Base-by-base conservation (phyloP, 805 yeast genomes). In the Candida sphagnicola region DNA sequence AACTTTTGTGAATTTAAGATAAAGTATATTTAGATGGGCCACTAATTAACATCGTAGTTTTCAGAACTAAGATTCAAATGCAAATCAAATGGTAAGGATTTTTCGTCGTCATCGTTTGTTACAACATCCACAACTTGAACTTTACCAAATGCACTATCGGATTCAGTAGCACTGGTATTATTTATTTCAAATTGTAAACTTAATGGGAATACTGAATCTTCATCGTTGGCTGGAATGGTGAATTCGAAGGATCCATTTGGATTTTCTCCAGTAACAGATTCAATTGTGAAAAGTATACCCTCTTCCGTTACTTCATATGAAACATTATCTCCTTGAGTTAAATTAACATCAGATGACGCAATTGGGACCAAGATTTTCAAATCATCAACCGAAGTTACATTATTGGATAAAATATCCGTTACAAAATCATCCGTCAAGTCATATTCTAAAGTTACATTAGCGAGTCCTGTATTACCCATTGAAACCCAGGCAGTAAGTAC, bases 151-250 rank as follows among this genome's bases (percentile, higher is more conserved):
- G 82, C 78, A 21, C 46, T 45, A 36, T 67, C 72, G 25, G 54
- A 48, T 38, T 65, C 72, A 23, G 57, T 61, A 23, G 72, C 65
- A 13, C 62, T 65, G 16, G 73, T 72, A 45, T 65, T 65, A 28
- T 70, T 65, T 31, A 70, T 56, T 29, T 69, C 69, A 65, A 89
- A 86, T 35, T 70, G 62, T 28, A 89, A 75, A 51, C 80, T 80
- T 71, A 91, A 78, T 44, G 99, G 99, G 85, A 89, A 91, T 52
- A 91, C 69, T 10, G 78, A 74, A 45, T 89, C 95, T 61, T 91
- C 97, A 46, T 76, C 78, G 28, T 73, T 81, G 14, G 82, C 84
- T 47, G 82, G 83, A 42, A 87, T 78, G 6, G 82, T 60, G 56
- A 93, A 81, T 57, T 86, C 95, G 59, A 93, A 81, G 31, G 86